These are phyloP conservation scores for Porcisia deanei DNA, from an alignment of 208 protist genomes.

Conservation along the genomic window DNA sequence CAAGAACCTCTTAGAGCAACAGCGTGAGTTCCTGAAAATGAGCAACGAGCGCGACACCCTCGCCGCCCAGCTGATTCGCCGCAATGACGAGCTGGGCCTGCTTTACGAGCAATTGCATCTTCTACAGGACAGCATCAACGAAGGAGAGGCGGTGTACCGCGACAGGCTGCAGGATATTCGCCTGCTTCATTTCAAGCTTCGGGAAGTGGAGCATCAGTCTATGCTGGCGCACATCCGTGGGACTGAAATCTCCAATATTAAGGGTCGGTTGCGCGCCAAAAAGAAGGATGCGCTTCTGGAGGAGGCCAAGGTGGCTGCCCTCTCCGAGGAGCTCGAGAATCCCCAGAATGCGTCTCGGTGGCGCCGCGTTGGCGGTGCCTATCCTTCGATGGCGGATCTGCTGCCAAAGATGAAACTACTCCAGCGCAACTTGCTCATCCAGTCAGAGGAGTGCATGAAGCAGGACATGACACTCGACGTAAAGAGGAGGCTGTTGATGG, in stretches of 20 bases:
- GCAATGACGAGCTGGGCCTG: slow-evolving; percentile 98
- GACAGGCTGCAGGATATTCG: slow-evolving; percentile 83
- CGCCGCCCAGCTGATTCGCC: slow-evolving; percentile 96
- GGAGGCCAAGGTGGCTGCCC: slow-evolving; percentile 85
- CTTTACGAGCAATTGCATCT: slow-evolving; percentile 98
- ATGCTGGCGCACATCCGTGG: slow-evolving; percentile 87
- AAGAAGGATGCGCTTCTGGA: slow-evolving; percentile 62
- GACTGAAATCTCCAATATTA: slow-evolving; percentile 64
- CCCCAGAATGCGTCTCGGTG: slow-evolving; percentile 91
- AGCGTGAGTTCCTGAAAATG: slow-evolving; percentile 94
- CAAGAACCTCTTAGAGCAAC: slow-evolving; percentile 83
- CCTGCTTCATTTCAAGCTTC: slow-evolving; percentile 66
- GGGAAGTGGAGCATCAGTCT: slow-evolving; percentile 91
- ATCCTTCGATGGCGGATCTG: slow-evolving; percentile 93
- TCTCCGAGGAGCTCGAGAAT: slow-evolving; percentile 97
- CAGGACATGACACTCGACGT: slow-evolving; percentile 95
- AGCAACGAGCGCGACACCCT: slow-evolving; percentile 96
- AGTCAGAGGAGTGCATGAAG: slow-evolving; percentile 97
- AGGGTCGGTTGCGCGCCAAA: slow-evolving; percentile 46
- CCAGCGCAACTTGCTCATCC: slow-evolving; percentile 96
- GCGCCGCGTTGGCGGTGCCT: slow-evolving; percentile 94
- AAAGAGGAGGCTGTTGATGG: slow-evolving; percentile 95
- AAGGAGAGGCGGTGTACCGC: slow-evolving; percentile 95
- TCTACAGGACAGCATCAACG: slow-evolving; percentile 92
- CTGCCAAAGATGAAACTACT: slow-evolving; percentile 95